Conservation (phyloP, 768 basidiomycete genomes). For the Pholiota conissans region DNA sequence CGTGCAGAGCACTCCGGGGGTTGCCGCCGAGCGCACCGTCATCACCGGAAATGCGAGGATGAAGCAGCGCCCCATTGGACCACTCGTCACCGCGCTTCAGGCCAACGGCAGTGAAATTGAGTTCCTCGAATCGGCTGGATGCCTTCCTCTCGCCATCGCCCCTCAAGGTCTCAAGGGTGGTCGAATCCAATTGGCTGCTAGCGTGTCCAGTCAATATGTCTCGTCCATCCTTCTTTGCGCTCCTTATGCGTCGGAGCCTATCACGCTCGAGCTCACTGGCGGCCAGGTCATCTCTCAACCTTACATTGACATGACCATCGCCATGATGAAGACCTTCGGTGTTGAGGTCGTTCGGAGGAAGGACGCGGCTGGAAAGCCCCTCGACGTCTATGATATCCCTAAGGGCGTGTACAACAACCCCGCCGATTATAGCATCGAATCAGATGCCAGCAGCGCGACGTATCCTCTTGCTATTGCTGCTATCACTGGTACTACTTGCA, state of each 20-base stretch:
- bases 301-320: slow-evolving; percentile 99
- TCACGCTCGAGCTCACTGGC: slow-evolving; percentile 87
- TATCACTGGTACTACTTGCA: slow-evolving; percentile 95
- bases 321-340: slow-evolving; percentile 96
- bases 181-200: slow-evolving; percentile 84
- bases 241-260: slow-evolving; percentile 83
- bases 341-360: slow-evolving; percentile 67
- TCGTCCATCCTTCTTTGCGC: slow-evolving; percentile 96
- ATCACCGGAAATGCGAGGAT: slow-evolving; percentile 98
- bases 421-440: slow-evolving; percentile 83
- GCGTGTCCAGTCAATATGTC: slow-evolving; percentile 97
- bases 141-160: slow-evolving; percentile 84
- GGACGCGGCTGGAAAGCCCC: slow-evolving; percentile 60
- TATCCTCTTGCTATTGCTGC: slow-evolving; percentile 97
- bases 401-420: slow-evolving; percentile 79
- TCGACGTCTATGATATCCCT: slow-evolving; percentile 89
- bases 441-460: slow-evolving; percentile 93
- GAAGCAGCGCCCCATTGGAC: slow-evolving; percentile 98
- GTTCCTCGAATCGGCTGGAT: slow-evolving; percentile 80
- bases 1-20: slow-evolving; percentile 47
- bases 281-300: slow-evolving; percentile 98
- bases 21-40: slow-evolving; percentile 54
- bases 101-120: slow-evolving; percentile 78
- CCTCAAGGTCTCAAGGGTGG: slow-evolving; percentile 84
- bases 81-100: slow-evolving; percentile 86